Conservation (phyloP, 2,329 filamentous ascomycete species). For the Epichloe gansuensis region DNA sequence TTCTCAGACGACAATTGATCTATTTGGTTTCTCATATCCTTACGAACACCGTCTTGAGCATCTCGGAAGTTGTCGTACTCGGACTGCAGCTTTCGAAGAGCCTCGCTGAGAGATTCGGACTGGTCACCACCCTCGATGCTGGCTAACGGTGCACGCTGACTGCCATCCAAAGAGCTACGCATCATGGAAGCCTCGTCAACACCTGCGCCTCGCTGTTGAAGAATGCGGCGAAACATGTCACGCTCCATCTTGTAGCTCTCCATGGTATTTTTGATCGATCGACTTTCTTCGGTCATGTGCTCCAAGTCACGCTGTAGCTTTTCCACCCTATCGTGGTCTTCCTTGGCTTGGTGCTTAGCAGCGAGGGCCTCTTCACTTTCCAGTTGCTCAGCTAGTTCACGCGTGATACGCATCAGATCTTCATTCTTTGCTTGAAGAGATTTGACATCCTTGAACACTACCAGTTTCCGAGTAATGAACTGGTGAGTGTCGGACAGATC, state of each 20-base stretch:
- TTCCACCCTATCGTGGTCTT: conserved; percentile 61
- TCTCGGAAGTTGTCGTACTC: conserved; percentile 85
- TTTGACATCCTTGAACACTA: conserved; percentile 73
- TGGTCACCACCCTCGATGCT: conserved; percentile 47
- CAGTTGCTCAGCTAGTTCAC: conserved; percentile 77
- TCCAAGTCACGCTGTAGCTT: conserved; percentile 60
- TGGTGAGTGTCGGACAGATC: conserved; percentile 76
- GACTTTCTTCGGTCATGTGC: conserved; percentile 71
- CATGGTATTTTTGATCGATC: conserved; percentile 68
- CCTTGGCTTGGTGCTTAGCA: conserved; percentile 48
- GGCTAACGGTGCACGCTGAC: conserved; percentile 39
- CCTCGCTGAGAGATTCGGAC: conserved; percentile 53
- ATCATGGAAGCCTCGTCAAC: conserved; percentile 57
- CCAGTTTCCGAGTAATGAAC: conserved; percentile 81
- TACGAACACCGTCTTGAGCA: conserved; percentile 70
- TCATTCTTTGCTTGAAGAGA: conserved; percentile 83
- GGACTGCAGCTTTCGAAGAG: conserved; percentile 76
- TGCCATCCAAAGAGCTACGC: conserved; percentile 55
- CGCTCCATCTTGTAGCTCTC: conserved; percentile 92
- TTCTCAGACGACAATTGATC: conserved; percentile 75
- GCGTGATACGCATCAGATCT: conserved; percentile 69
- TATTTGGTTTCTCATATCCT: conserved; percentile 72
- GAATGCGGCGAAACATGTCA: conserved; percentile 93
- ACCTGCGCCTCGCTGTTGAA: conserved; percentile 56
- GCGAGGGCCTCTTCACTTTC: conserved; percentile 78